Evolutionary conservation across 495 filamentous ascomycete genomes (phyloP), one percentile per base, ranked within the genome.

Genomic region (Cercophora samala): DNA sequence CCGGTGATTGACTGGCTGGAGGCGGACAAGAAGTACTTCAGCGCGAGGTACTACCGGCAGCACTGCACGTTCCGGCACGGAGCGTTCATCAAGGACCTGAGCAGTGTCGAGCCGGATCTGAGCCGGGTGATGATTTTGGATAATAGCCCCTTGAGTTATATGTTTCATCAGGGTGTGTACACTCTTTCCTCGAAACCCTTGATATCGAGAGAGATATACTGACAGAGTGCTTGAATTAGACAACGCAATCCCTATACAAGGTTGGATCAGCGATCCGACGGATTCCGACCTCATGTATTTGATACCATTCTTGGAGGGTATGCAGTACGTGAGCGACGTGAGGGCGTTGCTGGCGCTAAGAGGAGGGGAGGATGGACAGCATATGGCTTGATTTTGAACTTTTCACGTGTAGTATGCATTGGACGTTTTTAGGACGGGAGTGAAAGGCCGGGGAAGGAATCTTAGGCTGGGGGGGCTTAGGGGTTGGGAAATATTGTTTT

Each of bases 1-100:
- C 95, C 95, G 11, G 95, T 99, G 53, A 97, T 99, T 73, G 96
- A 99, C 83, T 98, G 93, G 93, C 85, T 99, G 64, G 95, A 99
- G 79, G 89, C 93, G 69, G 96, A 98, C 76, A 88, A 93, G 65
- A 97, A 97, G 79, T 97, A 92, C 81, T 99, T 99, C 78, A 87
- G 89, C 18, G 90, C 87, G 22, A 84, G 96, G 72, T 97, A 93
- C 75, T 99, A 99, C 76, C 84, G 95, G 26, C 96, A 98, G 78
- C 93, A 98, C 77, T 98, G 96, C 80, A 97, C 95, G 37, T 90
- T 90, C 71, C 87, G 96, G 53, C 93, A 96, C 67, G 94, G 93
- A 37, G 93, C 94, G 15, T 99, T 96, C 69, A 97, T 99, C 80
- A 99, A 99, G 78, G 95, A 99, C 77, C 83, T 99, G 62, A 94